Evolutionary conservation across 1,284 basidiomycete genomes (phyloP).

Genomic region (Austroboletus sp.): DNA sequence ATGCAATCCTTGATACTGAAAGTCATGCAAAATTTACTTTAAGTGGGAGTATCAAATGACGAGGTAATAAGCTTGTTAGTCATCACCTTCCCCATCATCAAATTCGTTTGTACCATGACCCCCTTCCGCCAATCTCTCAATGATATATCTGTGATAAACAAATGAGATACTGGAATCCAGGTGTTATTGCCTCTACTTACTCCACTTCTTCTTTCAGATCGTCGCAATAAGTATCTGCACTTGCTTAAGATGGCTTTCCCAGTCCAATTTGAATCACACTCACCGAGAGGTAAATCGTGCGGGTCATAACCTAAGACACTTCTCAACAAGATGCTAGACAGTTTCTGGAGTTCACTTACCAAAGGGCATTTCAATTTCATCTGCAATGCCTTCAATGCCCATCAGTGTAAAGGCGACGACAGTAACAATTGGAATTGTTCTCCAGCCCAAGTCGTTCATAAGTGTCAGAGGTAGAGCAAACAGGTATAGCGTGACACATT

Average conservation of each 20-base stretch:
- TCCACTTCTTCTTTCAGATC: slow-evolving; percentile 80
- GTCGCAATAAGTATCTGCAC: slow-evolving; percentile 70
- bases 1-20: not conserved
- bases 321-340: slow-evolving; percentile 2
- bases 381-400: slow-evolving; percentile 89
- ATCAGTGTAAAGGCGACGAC: slow-evolving; percentile 83
- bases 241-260: slow-evolving; percentile 7
- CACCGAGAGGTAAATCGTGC: slow-evolving; percentile 65
- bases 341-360: slow-evolving; percentile 37
- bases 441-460: slow-evolving; percentile 72
- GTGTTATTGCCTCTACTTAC: slow-evolving; percentile 32
- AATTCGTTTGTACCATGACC: slow-evolving; percentile 58
- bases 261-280: slow-evolving; percentile 15
- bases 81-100: slow-evolving; percentile 72
- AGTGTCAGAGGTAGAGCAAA: slow-evolving; percentile 82
- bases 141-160: slow-evolving; percentile 53
- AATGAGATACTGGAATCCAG: slow-evolving; percentile 6
- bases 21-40: not conserved
- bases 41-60: not conserved
- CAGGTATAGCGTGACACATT: slow-evolving; percentile 84
- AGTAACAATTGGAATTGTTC: slow-evolving; percentile 75
- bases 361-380: slow-evolving; percentile 87
- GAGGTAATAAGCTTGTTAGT: slow-evolving; percentile 36
- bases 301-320: slow-evolving; percentile 47
- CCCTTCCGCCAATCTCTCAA: slow-evolving; percentile 72